Evolutionary conservation across 805 yeast genomes (phyloP).

Genomic region (Suhomyces vadensis): DNA sequence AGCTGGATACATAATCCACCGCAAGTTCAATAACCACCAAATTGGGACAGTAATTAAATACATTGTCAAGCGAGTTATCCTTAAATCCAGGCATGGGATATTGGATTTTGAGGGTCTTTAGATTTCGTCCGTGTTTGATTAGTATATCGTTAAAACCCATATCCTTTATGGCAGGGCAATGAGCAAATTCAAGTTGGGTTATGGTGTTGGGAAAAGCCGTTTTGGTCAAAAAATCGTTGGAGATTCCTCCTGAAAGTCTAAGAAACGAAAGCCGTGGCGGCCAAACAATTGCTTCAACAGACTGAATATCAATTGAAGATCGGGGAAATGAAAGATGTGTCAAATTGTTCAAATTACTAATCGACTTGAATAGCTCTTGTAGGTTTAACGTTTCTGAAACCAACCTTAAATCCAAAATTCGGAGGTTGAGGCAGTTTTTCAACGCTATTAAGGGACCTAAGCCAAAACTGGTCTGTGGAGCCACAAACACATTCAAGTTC

Average conservation of each 20-base stretch:
- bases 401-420: constrained; percentile 71
- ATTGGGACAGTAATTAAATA: constrained; percentile 77
- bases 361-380: constrained; percentile 74
- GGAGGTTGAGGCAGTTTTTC: constrained; percentile 63
- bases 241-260: constrained; percentile 85
- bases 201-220: constrained; percentile 76
- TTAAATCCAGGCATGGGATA: constrained; percentile 87
- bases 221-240: constrained; percentile 71
- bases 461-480: constrained; percentile 96
- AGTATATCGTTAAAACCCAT: constrained; percentile 64
- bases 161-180: constrained; percentile 78
- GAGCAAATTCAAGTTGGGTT: constrained; percentile 73
- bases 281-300: constrained; percentile 61
- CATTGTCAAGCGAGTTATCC: constrained; percentile 68
- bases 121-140: constrained; percentile 61
- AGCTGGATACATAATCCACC: constrained; percentile 71
- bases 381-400: constrained; percentile 91
- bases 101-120: constrained; percentile 63
- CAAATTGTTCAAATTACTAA: constrained; percentile 58
- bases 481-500: constrained; percentile 67
- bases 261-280: constrained; percentile 73
- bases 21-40: constrained; percentile 62
- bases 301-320: constrained; percentile 72
- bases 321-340: constrained; percentile 86
- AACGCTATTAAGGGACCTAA: constrained; percentile 83